Evolutionary conservation across 257 asterid species (phyloP).

Genomic region (Echium plantagineum): DNA sequence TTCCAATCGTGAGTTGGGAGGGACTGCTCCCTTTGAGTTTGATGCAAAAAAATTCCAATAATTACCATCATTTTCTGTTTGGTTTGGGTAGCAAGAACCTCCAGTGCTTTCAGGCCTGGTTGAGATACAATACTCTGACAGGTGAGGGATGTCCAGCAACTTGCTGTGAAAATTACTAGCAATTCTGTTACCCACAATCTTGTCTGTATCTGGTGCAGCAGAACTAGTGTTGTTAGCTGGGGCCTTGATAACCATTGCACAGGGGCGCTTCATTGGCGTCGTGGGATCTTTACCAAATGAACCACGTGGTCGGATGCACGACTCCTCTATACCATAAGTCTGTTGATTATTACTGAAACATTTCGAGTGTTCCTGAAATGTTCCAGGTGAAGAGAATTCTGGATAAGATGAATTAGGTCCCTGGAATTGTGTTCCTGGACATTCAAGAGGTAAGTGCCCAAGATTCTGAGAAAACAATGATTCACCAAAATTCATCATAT

Average conservation of each 20-base stretch:
- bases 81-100: conserved; percentile 21
- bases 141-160: conserved; percentile 16
- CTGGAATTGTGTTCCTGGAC: conserved; percentile 14
- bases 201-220: conserved; percentile 4
- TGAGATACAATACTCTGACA: conserved; percentile 20
- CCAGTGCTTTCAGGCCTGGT: conserved; percentile 22
- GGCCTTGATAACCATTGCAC: conserved; percentile 66
- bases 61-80: conserved; percentile 25
- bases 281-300: conserved; percentile 25
- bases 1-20: conserved; percentile 19
- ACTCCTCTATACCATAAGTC: conserved; percentile 24
- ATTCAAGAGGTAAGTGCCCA: conserved; percentile 30
- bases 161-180: conserved; percentile 20
- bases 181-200: conserved; percentile 15
- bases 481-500: background rate
- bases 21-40: conserved; percentile 14
- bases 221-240: conserved; percentile 32
- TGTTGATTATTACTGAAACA: conserved; percentile 19
- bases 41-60: conserved; percentile 15
- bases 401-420: conserved; percentile 23
- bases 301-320: conserved; percentile 21
- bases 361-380: conserved; percentile 18
- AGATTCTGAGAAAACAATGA: conserved; percentile 21
- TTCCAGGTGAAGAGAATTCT: conserved; percentile 22
- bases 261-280: conserved; percentile 40